Base-by-base conservation (phyloP, 805 yeast species). In the Kazachstania kunashirensis region DNA sequence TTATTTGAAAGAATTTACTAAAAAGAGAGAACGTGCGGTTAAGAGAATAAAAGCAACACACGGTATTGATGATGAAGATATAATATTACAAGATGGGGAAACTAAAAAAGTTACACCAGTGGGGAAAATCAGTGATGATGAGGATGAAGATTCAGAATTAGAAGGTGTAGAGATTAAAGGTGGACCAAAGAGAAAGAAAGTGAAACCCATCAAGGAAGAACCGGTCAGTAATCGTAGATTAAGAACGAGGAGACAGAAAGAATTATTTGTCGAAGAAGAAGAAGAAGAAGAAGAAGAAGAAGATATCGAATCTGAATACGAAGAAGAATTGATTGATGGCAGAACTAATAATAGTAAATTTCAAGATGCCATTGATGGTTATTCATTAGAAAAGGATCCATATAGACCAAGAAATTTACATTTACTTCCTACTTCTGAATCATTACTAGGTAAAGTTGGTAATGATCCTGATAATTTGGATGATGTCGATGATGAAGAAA, bases 401-500 rank as follows among this genome's bases (percentile, higher is more conserved):
- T 70, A 72, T 42, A 59, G 70, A 33, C 80, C 80, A 2, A 61
- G 57, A 36, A 79, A 81, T 52, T 60, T 82, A 37, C 71, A 68
- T 23, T 55, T 57, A 43, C 53, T 78, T 20, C 85, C 88, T 1
- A 77, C 73, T 6, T 70, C 88, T 0, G 60, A 55, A 10, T 72
- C 78, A 1, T 51, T 80, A 5, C 59, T 79, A 13, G 59, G 61
- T 0, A 68, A 62, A 34, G 65, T 84, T 2, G 57, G 73, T 0
- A 83, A 80, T 20, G 79, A 74, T 33, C 76, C 74, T 1, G 79
- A 71, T 2, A 66, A 75, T 34, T 65, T 80, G 31, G 76, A 77
- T 7, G 95, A 85, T 49, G 80, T 80, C 5, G 94, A 84, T 46
- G 96, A 86, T 52, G 89, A 77, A 11, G 95, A 85, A 46, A 66